Conservation (phyloP, 2,329 filamentous ascomycete species). For the Boeremia exigua region DNA sequence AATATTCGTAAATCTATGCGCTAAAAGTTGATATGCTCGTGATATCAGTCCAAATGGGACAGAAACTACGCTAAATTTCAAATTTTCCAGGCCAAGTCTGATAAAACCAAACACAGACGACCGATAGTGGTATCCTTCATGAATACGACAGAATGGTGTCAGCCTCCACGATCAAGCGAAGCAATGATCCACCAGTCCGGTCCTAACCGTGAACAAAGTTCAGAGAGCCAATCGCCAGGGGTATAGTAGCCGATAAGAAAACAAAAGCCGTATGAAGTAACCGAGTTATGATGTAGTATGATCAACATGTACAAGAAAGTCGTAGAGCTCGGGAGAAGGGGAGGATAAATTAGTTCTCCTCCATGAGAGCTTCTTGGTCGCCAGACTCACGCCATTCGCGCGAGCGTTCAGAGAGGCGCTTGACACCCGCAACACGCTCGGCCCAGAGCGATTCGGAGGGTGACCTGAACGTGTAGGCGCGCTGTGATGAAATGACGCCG, state of each 20-base stretch:
- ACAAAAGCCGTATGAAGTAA: conserved; percentile 13
- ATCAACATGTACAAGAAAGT: conserved; percentile 26
- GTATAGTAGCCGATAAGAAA: conserved; percentile 21
- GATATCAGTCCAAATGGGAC: conserved; percentile 19
- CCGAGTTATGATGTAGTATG: conserved; percentile 21
- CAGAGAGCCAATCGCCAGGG: conserved; percentile 20
- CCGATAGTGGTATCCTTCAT: conserved; percentile 30
- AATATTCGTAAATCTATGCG: conserved; percentile 32
- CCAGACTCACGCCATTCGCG: conserved; percentile 91
- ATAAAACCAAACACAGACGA: conserved; percentile 14
- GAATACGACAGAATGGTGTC: conserved; percentile 12
- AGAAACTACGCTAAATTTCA: conserved; percentile 21
- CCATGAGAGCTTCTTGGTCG: conserved; percentile 69
- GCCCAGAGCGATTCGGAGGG: conserved; percentile 91
- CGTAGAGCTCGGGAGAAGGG: conserved; percentile 14
- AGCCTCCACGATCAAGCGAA: conserved; percentile 14
- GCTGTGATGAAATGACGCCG: conserved; percentile 92
- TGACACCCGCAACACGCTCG: conserved; percentile 78
- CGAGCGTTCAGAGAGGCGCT: conserved; percentile 79
- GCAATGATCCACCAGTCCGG: conserved; percentile 12
- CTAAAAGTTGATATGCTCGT: conserved; percentile 26
- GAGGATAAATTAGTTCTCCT: conserved; percentile 51
- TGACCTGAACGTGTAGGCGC: conserved; percentile 91
- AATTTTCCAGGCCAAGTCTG: conserved; percentile 25
- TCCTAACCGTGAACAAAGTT: conserved; percentile 11